Evolutionary conservation across 2,329 filamentous ascomycete genomes (phyloP), one percentile per base, ranked within the genome.

Genomic region (Venturia asperata): DNA sequence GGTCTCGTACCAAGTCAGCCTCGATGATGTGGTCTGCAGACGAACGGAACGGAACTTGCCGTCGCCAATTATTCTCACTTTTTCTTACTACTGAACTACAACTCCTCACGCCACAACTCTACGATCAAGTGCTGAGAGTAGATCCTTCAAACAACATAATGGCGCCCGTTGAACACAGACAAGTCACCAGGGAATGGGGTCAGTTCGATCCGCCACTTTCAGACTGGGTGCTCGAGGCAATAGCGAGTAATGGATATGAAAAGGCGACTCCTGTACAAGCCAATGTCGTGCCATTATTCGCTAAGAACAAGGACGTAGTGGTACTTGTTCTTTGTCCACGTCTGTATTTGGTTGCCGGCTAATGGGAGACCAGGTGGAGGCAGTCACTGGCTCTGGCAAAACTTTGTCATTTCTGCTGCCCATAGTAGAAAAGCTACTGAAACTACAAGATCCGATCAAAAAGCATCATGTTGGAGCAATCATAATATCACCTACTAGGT

Each of bases 201-300:
- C 84, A 83, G 17, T 79, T 92, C 64, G 88, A 84, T 1, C 88
- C 89, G 19, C 78, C 87, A 6, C 78, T 92, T 41, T 89, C 88
- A 67, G 82, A 88, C 85, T 97, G 92, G 91, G 86, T 94, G 65
- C 80, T 94, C 64, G 90, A 95, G 69, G 92, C 91, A 66, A 87
- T 95, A 61, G 82, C 86, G 62, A 85, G 87, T 68, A 93, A 94
- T 87, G 91, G 91, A 67, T 96, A 96, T 76, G 80, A 82, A 68
- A 87, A 89, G 74, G 92, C 94, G 83, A 97, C 92, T 3, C 93
- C 93, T 0, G 92, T 97, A n/a, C 93, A 97, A 78, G 91, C 92
- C 56, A 93, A 91, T 66, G 89, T 91, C 5, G 89, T 97, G 69
- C 91, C 92, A 15, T 84, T 96, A 63, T 94, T 58, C 52, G 30